phyloP scores from a whole-genome alignment of 2,329 filamentous ascomycete genomes.

The Diaporthe vexans region DNA sequence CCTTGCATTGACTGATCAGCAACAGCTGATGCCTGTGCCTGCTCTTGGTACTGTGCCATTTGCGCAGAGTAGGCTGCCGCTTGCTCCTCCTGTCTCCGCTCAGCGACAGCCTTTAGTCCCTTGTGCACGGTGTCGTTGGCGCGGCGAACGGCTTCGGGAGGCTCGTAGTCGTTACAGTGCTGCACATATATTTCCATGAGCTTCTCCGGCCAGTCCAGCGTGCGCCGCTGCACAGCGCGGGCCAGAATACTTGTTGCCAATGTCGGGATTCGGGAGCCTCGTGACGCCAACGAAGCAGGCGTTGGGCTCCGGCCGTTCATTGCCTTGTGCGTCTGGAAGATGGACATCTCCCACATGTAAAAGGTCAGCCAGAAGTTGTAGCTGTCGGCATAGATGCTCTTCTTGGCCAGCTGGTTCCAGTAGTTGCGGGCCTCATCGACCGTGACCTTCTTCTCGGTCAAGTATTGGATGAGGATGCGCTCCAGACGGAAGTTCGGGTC shows the following conservation, averaged over 20 bases:
- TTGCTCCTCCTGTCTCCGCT: constrained; percentile 76
- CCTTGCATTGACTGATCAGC: constrained; percentile 51
- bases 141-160: constrained; percentile 79
- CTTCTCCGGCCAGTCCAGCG: constrained; percentile 83
- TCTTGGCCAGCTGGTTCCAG: constrained; percentile 78
- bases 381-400: constrained; percentile 78
- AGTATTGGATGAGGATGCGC: constrained; percentile 91
- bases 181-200: constrained; percentile 80
- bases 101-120: constrained; percentile 72
- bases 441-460: constrained; percentile 86
- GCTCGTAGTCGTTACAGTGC: constrained; percentile 93
- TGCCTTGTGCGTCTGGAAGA: constrained; percentile 63
- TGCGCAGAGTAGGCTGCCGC: constrained; percentile 70
- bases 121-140: constrained; percentile 82
- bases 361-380: constrained; percentile 96
- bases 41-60: constrained; percentile 52
- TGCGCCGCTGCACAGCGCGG: constrained; percentile 73
- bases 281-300: constrained; percentile 52
- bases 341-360: constrained; percentile 90
- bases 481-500: constrained; percentile 92
- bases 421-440: constrained; percentile 81
- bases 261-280: constrained; percentile 71
- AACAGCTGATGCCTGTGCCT: constrained; percentile 50
- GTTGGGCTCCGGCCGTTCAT: constrained; percentile 65
- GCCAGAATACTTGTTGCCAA: constrained; percentile 83